phyloP scores from a whole-genome alignment of 257 asterid species.

The Schizonepeta tenuifolia region DNA sequence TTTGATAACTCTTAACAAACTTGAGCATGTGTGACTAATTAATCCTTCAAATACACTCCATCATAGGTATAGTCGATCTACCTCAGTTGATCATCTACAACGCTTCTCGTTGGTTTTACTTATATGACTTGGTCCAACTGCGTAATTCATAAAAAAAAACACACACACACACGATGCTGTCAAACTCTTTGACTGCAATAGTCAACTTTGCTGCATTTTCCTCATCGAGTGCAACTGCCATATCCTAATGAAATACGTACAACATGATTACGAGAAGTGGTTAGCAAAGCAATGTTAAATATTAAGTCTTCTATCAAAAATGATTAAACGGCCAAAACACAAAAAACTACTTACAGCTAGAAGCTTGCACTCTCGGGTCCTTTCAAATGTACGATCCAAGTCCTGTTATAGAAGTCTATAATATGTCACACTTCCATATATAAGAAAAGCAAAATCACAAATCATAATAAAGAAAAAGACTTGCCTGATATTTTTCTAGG shows the following conservation, averaged over 20 bases:
- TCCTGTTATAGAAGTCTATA: slow-evolving; percentile 35
- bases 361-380: slow-evolving; percentile 48
- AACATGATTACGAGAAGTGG: not conserved
- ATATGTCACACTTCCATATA: slow-evolving; percentile 22
- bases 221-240: slow-evolving; percentile 53
- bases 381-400: slow-evolving; percentile 51
- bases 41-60: too few species aligned
- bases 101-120: not conserved
- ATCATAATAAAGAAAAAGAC: not conserved
- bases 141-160: too few species aligned
- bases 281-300: not conserved
- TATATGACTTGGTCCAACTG: not conserved
- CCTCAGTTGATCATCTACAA: not conserved
- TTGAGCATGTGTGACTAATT: not conserved
- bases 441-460: not conserved
- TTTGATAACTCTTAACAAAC: not conserved
- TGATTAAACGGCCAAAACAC: slow-evolving; percentile 18
- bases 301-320: not conserved
- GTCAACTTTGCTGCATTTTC: slow-evolving; percentile 46
- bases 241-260: slow-evolving; percentile 40
- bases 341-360: slow-evolving; percentile 40
- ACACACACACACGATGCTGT: too few species aligned
- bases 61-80: not conserved
- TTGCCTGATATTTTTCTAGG: slow-evolving; percentile 51
- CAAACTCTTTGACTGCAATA: slow-evolving; percentile 45